Evolutionary conservation across 805 yeast species (phyloP).

Genomic region (Saturnispora kantuleensis): DNA sequence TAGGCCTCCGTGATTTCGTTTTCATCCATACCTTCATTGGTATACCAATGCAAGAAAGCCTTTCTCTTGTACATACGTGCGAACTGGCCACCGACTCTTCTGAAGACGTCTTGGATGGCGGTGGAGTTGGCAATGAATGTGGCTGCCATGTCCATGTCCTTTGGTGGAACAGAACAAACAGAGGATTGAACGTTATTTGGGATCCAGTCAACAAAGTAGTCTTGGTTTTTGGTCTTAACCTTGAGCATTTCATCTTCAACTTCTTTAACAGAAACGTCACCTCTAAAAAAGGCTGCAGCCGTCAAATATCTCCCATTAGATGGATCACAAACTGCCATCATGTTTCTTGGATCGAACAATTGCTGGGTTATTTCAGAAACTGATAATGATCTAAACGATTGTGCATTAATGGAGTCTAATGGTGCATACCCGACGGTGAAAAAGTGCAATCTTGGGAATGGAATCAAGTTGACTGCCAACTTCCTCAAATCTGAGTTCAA

Average conservation of each 20-base stretch:
- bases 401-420: slow-evolving; percentile 68
- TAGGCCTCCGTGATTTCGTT: slow-evolving; percentile 91
- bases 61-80: slow-evolving; percentile 86
- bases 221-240: slow-evolving; percentile 72
- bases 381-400: slow-evolving; percentile 72
- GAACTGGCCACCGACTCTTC: slow-evolving; percentile 84
- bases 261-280: slow-evolving; percentile 85
- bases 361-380: slow-evolving; percentile 92
- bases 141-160: slow-evolving; percentile 78
- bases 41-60: slow-evolving; percentile 95
- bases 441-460: slow-evolving; percentile 91
- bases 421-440: slow-evolving; percentile 96
- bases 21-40: slow-evolving; percentile 94
- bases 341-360: slow-evolving; percentile 82
- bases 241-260: slow-evolving; percentile 89
- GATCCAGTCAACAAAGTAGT: slow-evolving; percentile 90
- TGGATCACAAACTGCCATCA: slow-evolving; percentile 96
- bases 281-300: slow-evolving; percentile 90
- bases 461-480: slow-evolving; percentile 88
- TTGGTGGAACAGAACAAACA: slow-evolving; percentile 84
- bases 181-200: slow-evolving; percentile 94
- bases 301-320: slow-evolving; percentile 84
- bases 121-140: slow-evolving; percentile 92
- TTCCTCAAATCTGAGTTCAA: slow-evolving; percentile 87
- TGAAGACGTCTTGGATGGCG: slow-evolving; percentile 82